Base-by-base conservation (phyloP, 225 moss, liverwort and hornwort genomes). In the Polytrichum commune region DNA sequence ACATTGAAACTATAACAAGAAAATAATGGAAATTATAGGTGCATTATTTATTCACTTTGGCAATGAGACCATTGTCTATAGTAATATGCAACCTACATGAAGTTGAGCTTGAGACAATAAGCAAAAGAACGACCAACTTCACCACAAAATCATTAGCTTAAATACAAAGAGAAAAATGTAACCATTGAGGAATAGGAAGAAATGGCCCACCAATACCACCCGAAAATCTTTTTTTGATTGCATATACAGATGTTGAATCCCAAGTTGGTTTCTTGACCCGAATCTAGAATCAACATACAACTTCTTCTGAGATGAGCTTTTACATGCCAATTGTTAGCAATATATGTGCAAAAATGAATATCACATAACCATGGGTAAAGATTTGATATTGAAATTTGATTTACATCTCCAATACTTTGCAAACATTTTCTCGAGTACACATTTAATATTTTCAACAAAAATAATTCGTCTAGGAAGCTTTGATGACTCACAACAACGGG, bases 221-320 rank as follows among this genome's bases (percentile, higher is more conserved):
- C 46, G 73, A 19, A 22, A 80, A 1, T 55, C 84, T 93, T 27
- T 88, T 96, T 8, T 83, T 86, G 0, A 96, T 73, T 27, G 87
- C 84, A 79, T 93, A 96, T 0, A 82, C 76, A 27, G 88, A 76
- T 38, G 81, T 78, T 1, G 69, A 82, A 67, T 89, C 85, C 90
- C 90, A 93, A 4, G 57, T 69, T 0, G 93, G 91, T 75, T 92
- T 96, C 7, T 80, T 84, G 2, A 75, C 87, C 75, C 84, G 85
- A 18, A 91, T 63, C 92, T 92, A n/a, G 19, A 78, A 65, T 13
- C 18, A 18, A 66, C 2, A 10, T 20, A 26, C 24, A 28, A 8
- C 27, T 25, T 24, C 9, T 63, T 23, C 63, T 8, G 8, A 63
- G 27, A 27, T 24, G 7, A 5, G 2, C 5, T 4, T 7, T 24